Evolutionary conservation across 176 grass and related monocot genomes (phyloP).

Genomic region (Oryza australiensis): DNA sequence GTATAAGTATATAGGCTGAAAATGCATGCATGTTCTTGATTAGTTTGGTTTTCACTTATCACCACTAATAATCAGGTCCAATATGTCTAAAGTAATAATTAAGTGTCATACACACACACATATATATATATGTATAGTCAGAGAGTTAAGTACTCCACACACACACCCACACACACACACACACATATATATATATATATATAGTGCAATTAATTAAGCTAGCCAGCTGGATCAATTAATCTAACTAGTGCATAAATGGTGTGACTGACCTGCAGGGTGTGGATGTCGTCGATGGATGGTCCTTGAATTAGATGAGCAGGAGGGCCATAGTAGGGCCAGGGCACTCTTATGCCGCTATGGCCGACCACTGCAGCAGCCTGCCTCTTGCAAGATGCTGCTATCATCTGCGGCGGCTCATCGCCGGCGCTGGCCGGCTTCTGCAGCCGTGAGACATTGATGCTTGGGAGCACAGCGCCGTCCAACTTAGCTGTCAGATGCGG

Average conservation of each 20-base stretch:
- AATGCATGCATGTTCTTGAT: background rate
- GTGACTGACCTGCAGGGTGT: background rate
- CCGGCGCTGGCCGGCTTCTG: conserved; percentile 27
- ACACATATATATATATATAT: too few relatives aligned
- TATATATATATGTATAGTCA: too few relatives aligned
- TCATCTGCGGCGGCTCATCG: conserved; percentile 41
- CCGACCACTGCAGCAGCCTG: conserved; percentile 33
- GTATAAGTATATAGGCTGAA: background rate
- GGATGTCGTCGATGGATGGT: conserved; percentile 38
- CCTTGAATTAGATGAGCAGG: conserved; percentile 48
- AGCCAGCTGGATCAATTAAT: background rate
- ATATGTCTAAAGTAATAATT: background rate
- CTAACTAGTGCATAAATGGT: background rate
- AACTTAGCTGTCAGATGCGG: background rate
- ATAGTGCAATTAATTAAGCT: background rate
- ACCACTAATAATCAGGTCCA: background rate
- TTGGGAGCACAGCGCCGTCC: conserved; percentile 44
- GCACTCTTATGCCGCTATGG: conserved; percentile 37
- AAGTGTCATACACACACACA: background rate
- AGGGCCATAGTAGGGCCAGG: conserved; percentile 49
- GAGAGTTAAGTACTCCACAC: too few relatives aligned
- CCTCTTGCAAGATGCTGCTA: conserved; percentile 54
- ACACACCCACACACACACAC: too few relatives aligned
- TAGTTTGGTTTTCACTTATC: background rate
- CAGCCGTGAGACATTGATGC: conserved; percentile 44